Percentiles rank a stretch among this genome's conserved stretches.
Conservation (phyloP, 352 stramenopile genomes). For the Phytophthora lateralis region DNA sequence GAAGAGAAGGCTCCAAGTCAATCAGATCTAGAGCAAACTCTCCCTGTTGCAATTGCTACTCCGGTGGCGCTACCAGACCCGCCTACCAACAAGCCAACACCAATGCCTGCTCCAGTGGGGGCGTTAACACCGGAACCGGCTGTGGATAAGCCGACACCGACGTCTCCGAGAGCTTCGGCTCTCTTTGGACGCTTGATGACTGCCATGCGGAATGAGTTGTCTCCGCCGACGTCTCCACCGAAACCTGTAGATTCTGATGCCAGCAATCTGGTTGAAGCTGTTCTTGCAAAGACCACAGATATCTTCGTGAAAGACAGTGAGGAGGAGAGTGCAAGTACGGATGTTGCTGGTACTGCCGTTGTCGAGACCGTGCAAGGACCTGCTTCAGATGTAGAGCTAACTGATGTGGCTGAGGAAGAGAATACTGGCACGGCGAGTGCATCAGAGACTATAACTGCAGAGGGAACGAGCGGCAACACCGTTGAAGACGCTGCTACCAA, state of each 20-base stretch:
- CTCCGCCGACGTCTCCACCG: background rate
- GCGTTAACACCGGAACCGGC: background rate
- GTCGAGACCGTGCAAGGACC: background rate
- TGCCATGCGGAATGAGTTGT: conserved; percentile 5
- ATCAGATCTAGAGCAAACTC: background rate
- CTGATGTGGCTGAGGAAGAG: background rate
- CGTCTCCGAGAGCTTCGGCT: conserved; percentile 3
- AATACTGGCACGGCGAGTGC: background rate
- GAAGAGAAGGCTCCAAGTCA: background rate
- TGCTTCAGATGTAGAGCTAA: background rate
- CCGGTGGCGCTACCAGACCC: background rate
- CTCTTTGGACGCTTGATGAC: conserved; percentile 12
- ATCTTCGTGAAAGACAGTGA: background rate
- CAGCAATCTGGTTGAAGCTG: background rate
- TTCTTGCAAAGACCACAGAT: background rate
- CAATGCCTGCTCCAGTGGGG: too few species aligned
- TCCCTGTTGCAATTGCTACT: background rate
- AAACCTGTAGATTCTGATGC: background rate
- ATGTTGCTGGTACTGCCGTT: background rate
- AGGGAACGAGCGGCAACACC: background rate
- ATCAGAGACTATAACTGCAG: background rate
- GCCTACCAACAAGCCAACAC: background rate
- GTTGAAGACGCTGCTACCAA: background rate
- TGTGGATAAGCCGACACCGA: background rate
- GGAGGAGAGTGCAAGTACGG: background rate